phyloP scores from a whole-genome alignment of 2,329 filamentous ascomycete species.

The Drechslerella dactyloides region DNA sequence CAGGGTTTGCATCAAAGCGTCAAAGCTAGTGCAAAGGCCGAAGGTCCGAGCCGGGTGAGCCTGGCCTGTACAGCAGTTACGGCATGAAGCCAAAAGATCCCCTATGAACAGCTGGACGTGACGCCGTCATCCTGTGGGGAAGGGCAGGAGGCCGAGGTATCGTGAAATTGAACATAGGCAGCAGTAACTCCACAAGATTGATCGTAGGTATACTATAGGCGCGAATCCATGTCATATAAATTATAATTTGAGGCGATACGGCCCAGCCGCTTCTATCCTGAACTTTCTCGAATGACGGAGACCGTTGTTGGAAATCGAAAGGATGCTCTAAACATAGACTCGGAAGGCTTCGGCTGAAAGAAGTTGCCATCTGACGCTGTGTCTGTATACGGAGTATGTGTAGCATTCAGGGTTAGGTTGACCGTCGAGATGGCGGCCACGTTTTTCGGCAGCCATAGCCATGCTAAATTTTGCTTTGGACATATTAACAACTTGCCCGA shows the following conservation, averaged over 20 bases:
- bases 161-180: neutral
- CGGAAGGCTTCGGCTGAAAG: slow-evolving; percentile 30
- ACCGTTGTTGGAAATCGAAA: slow-evolving; percentile 10
- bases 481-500: too few relatives aligned
- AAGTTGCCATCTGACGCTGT: slow-evolving; percentile 28
- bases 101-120: slow-evolving; percentile 21
- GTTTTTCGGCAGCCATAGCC: neutral
- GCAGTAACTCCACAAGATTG: neutral
- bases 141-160: neutral
- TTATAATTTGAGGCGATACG: neutral
- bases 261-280: slow-evolving; percentile 2
- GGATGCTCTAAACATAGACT: slow-evolving; percentile 33
- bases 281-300: slow-evolving; percentile 32
- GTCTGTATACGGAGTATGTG: too few relatives aligned
- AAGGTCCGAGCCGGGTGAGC: slow-evolving; percentile 9
- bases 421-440: neutral
- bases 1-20: neutral
- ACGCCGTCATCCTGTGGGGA: slow-evolving; percentile 36
- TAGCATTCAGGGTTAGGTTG: neutral
- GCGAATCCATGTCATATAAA: neutral
- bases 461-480: neutral
- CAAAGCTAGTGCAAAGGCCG: neutral
- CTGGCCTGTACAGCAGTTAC: slow-evolving; percentile 16
- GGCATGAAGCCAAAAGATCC: slow-evolving; percentile 16
- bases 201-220: too few relatives aligned